Conservation (phyloP, 345 rosid genomes). For the Cardamine resedifolia region DNA sequence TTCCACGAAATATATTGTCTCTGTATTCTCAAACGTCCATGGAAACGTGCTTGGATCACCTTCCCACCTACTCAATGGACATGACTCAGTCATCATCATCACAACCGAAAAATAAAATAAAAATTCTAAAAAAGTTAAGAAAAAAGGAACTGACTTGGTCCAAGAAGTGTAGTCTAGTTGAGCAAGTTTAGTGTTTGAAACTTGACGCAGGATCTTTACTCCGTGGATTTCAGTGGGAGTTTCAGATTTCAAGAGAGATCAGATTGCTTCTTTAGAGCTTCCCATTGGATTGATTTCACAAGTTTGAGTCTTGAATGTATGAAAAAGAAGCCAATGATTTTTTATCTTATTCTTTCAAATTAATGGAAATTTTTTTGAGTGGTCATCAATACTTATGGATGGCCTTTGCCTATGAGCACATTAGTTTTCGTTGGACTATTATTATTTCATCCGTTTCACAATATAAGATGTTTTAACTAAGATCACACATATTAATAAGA, state of each 20-base stretch:
- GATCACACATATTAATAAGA: too few relatives aligned
- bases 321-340: not conserved
- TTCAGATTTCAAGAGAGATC: conserved; percentile 15
- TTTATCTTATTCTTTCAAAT: too few relatives aligned
- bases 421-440: too few relatives aligned
- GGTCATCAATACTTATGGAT: too few relatives aligned
- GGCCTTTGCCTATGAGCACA: too few relatives aligned
- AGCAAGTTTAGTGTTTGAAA: conserved; percentile 24
- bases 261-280: conserved; percentile 4
- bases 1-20: conserved; percentile 30
- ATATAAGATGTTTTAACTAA: too few relatives aligned
- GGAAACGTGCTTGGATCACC: conserved; percentile 31
- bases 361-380: too few relatives aligned
- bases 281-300: conserved; percentile 7
- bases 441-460: too few relatives aligned
- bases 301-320: not conserved
- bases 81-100: too few relatives aligned
- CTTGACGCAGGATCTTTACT: conserved; percentile 32
- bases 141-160: conserved; percentile 32
- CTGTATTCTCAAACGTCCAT: conserved; percentile 35
- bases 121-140: too few relatives aligned
- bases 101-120: too few relatives aligned
- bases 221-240: conserved; percentile 27
- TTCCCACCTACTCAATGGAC: conserved; percentile 30
- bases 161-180: conserved; percentile 30